phyloP scores from a whole-genome alignment of 2,329 filamentous ascomycete species.

The Scedosporium apiospermum region DNA sequence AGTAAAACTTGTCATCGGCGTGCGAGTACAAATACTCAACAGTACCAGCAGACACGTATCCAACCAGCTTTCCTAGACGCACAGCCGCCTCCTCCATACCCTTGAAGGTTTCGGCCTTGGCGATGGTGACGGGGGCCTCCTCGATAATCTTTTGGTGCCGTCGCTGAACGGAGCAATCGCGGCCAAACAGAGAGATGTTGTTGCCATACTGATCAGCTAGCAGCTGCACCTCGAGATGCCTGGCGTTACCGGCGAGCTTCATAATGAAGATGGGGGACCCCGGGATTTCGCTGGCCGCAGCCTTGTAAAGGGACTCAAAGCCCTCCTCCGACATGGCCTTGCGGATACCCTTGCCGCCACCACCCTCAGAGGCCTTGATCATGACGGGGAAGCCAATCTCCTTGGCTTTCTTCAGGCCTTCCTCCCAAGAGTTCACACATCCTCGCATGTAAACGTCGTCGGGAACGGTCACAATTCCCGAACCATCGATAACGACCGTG shows the following conservation, averaged over 20 bases:
- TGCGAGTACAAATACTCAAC: slow-evolving; percentile 99
- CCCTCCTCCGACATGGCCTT: slow-evolving; percentile 81
- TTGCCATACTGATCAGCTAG: slow-evolving; percentile 98
- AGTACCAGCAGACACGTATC: slow-evolving; percentile 96
- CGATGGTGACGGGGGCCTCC: slow-evolving; percentile 95
- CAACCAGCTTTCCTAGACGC: slow-evolving; percentile 84
- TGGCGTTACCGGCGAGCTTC: slow-evolving; percentile 94
- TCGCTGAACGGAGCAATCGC: slow-evolving; percentile 97
- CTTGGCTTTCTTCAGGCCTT: slow-evolving; percentile 77
- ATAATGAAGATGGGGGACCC: slow-evolving; percentile 99
- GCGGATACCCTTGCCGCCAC: slow-evolving; percentile 97
- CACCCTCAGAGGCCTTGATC: slow-evolving; percentile 99
- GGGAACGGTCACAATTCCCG: slow-evolving; percentile 85
- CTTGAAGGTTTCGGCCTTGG: slow-evolving; percentile 79
- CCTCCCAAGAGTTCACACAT: slow-evolving; percentile 80
- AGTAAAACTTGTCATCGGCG: slow-evolving; percentile 97
- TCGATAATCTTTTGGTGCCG: slow-evolving; percentile 99
- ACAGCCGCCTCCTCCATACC: slow-evolving; percentile 96
- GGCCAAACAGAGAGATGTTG: slow-evolving; percentile 97
- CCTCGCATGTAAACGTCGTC: slow-evolving; percentile 82
- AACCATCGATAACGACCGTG: slow-evolving; percentile 64
- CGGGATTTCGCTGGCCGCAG: slow-evolving; percentile 92
- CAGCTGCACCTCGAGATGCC: slow-evolving; percentile 95
- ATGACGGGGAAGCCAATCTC: slow-evolving; percentile 98
- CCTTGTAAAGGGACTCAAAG: slow-evolving; percentile 84